These are phyloP conservation scores for Leccinum boreale DNA, from an alignment of 768 basidiomycete genomes.

Conservation along the genomic window DNA sequence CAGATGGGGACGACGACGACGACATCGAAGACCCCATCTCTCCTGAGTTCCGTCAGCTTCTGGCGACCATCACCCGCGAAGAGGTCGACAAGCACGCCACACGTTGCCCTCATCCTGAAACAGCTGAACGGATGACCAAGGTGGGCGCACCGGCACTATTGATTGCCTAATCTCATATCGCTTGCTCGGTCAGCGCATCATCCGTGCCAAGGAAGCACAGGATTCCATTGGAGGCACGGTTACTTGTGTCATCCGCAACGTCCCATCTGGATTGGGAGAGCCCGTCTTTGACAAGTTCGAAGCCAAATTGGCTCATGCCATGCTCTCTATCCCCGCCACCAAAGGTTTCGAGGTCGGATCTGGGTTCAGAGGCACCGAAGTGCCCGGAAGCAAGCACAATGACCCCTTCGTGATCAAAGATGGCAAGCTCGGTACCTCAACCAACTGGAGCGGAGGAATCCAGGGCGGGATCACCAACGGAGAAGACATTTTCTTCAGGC, in stretches of 20 bases:
- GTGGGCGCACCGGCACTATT: slow-evolving; percentile 35
- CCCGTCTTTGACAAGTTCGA: slow-evolving; percentile 99
- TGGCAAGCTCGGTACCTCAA: slow-evolving; percentile 75
- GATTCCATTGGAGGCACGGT: slow-evolving; percentile 99
- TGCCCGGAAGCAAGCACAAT: slow-evolving; percentile 92
- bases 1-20: slow-evolving; percentile 52
- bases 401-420: slow-evolving; percentile 75
- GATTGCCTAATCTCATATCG: slow-evolving; percentile 35
- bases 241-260: slow-evolving; percentile 91
- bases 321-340: slow-evolving; percentile 98
- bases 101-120: slow-evolving; percentile 87
- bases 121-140: slow-evolving; percentile 87
- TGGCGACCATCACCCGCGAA: slow-evolving; percentile 77
- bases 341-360: slow-evolving; percentile 98
- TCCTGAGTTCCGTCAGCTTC: slow-evolving; percentile 77
- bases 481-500: slow-evolving; percentile 97
- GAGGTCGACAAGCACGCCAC: slow-evolving; percentile 86
- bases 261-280: slow-evolving; percentile 91
- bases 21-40: slow-evolving; percentile 72
- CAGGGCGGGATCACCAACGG: slow-evolving; percentile 99
- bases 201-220: slow-evolving; percentile 82
- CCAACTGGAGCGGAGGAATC: slow-evolving; percentile 96
- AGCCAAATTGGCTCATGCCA: slow-evolving; percentile 92
- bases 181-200: slow-evolving; percentile 64
- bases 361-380: slow-evolving; percentile 91